A percentile compares a stretch with the other conserved stretches of the same genome.
Conservation (phyloP, 148 eudicot species). For the Salicornia ramosissima region DNA sequence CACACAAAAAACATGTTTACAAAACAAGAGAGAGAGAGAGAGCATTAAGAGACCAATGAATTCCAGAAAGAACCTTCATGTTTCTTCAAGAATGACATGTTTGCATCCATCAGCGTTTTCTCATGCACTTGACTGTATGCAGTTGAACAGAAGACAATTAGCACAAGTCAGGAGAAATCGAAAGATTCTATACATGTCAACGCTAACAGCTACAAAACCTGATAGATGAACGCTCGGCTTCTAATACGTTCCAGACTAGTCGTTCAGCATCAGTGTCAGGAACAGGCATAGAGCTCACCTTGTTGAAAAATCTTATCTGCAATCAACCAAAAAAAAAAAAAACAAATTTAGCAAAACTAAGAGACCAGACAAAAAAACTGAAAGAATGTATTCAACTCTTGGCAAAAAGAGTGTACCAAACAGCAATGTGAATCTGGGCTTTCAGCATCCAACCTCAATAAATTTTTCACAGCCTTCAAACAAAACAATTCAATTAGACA, state of each 20-base stretch:
- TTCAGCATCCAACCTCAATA: constrained; percentile 78
- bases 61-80: constrained; percentile 54
- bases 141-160: constrained; percentile 6
- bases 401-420: constrained; percentile 51
- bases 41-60: neutral
- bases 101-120: constrained; percentile 70
- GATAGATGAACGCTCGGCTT: constrained; percentile 73
- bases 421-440: constrained; percentile 81
- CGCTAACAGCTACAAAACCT: constrained; percentile 40
- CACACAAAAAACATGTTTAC: neutral
- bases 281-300: constrained; percentile 70
- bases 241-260: constrained; percentile 73
- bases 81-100: constrained; percentile 60
- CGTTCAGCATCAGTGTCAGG: constrained; percentile 68
- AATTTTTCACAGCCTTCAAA: constrained; percentile 80
- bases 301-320: constrained; percentile 80
- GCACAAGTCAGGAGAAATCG: neutral
- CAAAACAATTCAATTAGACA: constrained; percentile 9
- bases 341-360: neutral
- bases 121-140: constrained; percentile 65
- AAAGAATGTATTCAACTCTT: neutral
- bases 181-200: neutral
- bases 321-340: constrained; percentile 10
- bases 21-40: neutral
- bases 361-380: neutral